A percentile compares a stretch with the other conserved stretches of the same genome.
Evolutionary conservation across 2,329 filamentous ascomycete species (phyloP).

Genomic region (Emmonsiellopsis sp.): DNA sequence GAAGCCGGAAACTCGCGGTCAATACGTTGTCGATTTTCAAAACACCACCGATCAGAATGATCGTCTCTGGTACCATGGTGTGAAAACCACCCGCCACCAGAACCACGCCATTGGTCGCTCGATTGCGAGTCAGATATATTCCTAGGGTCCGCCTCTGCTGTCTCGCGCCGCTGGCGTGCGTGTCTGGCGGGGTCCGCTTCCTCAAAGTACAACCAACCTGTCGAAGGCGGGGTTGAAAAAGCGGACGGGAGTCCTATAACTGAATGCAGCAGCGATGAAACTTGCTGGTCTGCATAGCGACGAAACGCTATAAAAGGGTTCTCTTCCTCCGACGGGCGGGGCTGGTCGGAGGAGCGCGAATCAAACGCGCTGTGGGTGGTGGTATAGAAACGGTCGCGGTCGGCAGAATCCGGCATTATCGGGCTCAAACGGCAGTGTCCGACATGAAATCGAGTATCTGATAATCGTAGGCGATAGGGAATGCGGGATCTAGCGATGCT

Average conservation of each 20-base stretch:
- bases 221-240: constrained; percentile 20
- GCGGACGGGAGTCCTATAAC: constrained; percentile 39
- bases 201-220: constrained; percentile 28
- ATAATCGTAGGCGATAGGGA: too few species aligned
- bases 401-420: constrained; percentile 2
- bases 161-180: constrained; percentile 1
- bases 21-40: constrained; percentile 13
- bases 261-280: constrained; percentile 45
- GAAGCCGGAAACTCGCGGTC: constrained; percentile 18
- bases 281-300: constrained; percentile 50
- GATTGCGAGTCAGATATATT: not conserved
- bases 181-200: constrained; percentile 18
- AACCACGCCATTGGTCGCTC: not conserved
- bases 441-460: too few species aligned
- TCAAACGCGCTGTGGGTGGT: not conserved
- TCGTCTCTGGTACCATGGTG: constrained; percentile 1
- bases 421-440: too few species aligned
- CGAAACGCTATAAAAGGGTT: constrained; percentile 54
- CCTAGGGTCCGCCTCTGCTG: constrained; percentile 5
- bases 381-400: not conserved
- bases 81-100: not conserved
- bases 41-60: constrained; percentile 16
- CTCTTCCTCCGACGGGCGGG: constrained; percentile 16
- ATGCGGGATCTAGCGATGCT: too few species aligned
- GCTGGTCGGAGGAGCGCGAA: not conserved